These are phyloP conservation scores for Lactuca saligna DNA, from an alignment of 129 eudicot species.

Conservation along the genomic window DNA sequence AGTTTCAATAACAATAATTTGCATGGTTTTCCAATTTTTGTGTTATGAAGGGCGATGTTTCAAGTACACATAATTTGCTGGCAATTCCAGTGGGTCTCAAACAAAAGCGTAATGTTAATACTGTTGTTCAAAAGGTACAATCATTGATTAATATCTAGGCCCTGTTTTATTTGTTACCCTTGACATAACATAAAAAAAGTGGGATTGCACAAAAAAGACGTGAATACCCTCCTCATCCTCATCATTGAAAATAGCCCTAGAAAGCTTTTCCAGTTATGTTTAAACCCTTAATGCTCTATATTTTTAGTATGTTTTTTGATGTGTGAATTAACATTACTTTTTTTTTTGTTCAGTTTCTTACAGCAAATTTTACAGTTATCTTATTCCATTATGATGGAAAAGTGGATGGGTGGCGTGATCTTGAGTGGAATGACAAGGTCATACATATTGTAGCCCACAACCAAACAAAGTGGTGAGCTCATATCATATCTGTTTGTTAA, in stretches of 20 bases:
- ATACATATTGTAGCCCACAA: constrained; percentile 78
- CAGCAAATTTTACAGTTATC: constrained; percentile 80
- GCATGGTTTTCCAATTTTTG: not conserved
- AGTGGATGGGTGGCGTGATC: constrained; percentile 85
- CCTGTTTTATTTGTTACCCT: no score
- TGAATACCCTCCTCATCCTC: no score
- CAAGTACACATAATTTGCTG: constrained; percentile 55
- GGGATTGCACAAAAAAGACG: no score
- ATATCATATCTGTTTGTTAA: not conserved
- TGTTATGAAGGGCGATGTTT: constrained; percentile 39
- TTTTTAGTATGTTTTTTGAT: constrained; percentile 5
- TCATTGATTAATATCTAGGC: not conserved
- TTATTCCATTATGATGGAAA: constrained; percentile 94
- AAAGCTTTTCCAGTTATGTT: no score
- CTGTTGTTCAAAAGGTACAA: constrained; percentile 69
- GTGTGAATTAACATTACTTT: constrained; percentile 21
- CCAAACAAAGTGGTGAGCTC: constrained; percentile 89
- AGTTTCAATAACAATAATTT: constrained; percentile 3
- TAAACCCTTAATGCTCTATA: not conserved
- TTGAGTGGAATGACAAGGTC: constrained; percentile 72
- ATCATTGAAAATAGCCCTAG: no score
- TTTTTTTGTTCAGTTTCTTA: constrained; percentile 71
- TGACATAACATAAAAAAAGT: no score
- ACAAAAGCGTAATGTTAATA: constrained; percentile 69
- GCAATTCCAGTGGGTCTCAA: constrained; percentile 84